Evolutionary conservation across 768 basidiomycete genomes (phyloP).

Genomic region (Tylopilus rubrobrunneus): DNA sequence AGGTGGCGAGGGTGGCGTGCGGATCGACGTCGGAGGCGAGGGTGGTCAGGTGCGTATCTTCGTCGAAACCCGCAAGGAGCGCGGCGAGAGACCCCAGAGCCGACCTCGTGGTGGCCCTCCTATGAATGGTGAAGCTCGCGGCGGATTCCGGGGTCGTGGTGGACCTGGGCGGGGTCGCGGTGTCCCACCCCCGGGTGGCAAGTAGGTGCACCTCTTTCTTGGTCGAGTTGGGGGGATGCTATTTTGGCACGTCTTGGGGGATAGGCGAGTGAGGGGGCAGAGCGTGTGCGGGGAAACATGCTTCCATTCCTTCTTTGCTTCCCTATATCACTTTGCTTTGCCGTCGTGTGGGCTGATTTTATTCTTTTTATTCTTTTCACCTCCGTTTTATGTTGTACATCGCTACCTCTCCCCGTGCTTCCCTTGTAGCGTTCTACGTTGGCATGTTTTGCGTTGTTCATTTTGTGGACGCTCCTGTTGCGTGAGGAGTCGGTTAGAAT

Average conservation of each 20-base stretch:
- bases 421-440: slow-evolving; percentile 9
- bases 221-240: background rate
- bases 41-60: slow-evolving; percentile 52
- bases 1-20: slow-evolving; percentile 90
- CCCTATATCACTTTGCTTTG: slow-evolving; percentile 15
- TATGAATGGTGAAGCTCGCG: slow-evolving; percentile 42
- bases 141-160: slow-evolving; percentile 47
- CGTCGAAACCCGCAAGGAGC: slow-evolving; percentile 90
- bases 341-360: background rate
- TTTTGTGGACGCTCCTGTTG: slow-evolving; percentile 20
- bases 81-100: slow-evolving; percentile 69
- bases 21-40: slow-evolving; percentile 63
- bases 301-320: slow-evolving; percentile 7
- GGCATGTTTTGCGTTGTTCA: slow-evolving; percentile 6
- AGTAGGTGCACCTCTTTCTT: slow-evolving; percentile 13
- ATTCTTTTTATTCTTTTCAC: background rate
- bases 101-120: slow-evolving; percentile 63
- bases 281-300: slow-evolving; percentile 12
- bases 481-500: slow-evolving; percentile 24
- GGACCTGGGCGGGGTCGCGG: slow-evolving; percentile 43
- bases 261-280: background rate
- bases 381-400: slow-evolving; percentile 15
- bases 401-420: slow-evolving; percentile 2
- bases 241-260: slow-evolving; percentile 1
- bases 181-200: slow-evolving; percentile 25